Conservation (phyloP, 108 stramenopile species). For the Nitzschia sp. region DNA sequence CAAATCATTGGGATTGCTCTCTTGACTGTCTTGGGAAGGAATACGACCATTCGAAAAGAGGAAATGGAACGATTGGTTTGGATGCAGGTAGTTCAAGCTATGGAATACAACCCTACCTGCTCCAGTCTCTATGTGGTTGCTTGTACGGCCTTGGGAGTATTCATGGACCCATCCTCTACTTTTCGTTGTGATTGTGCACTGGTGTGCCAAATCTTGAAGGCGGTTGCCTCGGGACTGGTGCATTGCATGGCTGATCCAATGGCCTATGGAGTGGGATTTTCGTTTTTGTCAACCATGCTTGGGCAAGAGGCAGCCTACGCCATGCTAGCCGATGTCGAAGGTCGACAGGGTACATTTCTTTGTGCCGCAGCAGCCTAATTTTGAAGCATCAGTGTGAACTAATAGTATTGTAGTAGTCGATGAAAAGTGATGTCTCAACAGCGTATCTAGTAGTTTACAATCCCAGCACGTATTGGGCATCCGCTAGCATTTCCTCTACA, state of each 20-base stretch:
- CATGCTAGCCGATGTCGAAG: conserved; percentile 12
- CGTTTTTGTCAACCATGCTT: conserved; percentile 4
- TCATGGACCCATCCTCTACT: conserved; percentile 3
- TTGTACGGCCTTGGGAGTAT: conserved; percentile 11
- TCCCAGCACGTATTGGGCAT: not conserved
- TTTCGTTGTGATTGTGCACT: too few species aligned
- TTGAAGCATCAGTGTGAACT: not conserved
- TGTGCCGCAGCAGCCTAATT: conserved; percentile 11
- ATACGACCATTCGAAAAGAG: not conserved
- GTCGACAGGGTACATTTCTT: not conserved
- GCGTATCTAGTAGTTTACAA: not conserved
- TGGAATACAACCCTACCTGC: conserved; percentile 12
- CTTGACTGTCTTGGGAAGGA: conserved; percentile 12
- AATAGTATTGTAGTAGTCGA: not conserved
- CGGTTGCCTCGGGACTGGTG: conserved; percentile 7
- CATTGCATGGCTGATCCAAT: conserved; percentile 12
- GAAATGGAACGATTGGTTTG: conserved; percentile 12
- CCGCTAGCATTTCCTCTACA: not conserved
- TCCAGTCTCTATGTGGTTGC: conserved; percentile 13
- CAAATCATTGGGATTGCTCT: conserved; percentile 24
- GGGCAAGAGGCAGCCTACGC: conserved; percentile 9
- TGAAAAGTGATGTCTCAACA: too few species aligned
- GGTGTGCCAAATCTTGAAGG: too few species aligned
- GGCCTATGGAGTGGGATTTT: conserved; percentile 13
- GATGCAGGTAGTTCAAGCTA: not conserved